Evolutionary conservation across 495 filamentous ascomycete species (phyloP).

Genomic region (Penicillium cinerascens): DNA sequence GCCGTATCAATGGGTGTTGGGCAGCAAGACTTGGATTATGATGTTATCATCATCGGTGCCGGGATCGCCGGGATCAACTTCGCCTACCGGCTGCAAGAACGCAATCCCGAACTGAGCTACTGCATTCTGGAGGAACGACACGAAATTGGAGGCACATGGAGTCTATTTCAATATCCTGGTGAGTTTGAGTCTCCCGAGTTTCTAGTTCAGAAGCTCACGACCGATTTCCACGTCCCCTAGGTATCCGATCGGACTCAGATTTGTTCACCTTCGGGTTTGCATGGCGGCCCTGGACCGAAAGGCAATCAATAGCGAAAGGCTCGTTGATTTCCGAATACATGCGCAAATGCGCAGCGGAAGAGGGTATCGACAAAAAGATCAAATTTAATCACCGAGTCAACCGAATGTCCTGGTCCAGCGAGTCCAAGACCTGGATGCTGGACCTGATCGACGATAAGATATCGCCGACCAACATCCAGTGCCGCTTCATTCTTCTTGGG

Average conservation of each 20-base stretch:
- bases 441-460: conserved; percentile 23
- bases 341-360: conserved; percentile 44
- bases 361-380: conserved; percentile 56
- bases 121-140: conserved; percentile 55
- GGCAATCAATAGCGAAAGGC: conserved; percentile 51
- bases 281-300: conserved; percentile 56
- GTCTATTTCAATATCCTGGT: conserved; percentile 60
- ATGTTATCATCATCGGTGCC: conserved; percentile 61
- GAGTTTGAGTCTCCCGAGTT: no score
- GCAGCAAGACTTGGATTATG: no score
- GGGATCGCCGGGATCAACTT: conserved; percentile 66
- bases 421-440: conserved; percentile 44
- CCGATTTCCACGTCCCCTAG: no score
- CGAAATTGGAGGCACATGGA: conserved; percentile 60
- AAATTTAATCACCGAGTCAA: conserved; percentile 51
- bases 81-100: conserved; percentile 56
- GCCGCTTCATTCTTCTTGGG: conserved; percentile 15
- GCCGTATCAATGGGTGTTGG: no score
- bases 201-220: no score
- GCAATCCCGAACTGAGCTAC: conserved; percentile 46
- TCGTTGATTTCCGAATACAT: conserved; percentile 55
- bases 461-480: neutral
- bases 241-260: conserved; percentile 56
- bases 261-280: conserved; percentile 56
- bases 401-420: conserved; percentile 48